A percentile compares a stretch with the other conserved stretches of the same genome.
Conservation (phyloP, 352 stramenopile genomes). For the Phytopythium oedochilum region DNA sequence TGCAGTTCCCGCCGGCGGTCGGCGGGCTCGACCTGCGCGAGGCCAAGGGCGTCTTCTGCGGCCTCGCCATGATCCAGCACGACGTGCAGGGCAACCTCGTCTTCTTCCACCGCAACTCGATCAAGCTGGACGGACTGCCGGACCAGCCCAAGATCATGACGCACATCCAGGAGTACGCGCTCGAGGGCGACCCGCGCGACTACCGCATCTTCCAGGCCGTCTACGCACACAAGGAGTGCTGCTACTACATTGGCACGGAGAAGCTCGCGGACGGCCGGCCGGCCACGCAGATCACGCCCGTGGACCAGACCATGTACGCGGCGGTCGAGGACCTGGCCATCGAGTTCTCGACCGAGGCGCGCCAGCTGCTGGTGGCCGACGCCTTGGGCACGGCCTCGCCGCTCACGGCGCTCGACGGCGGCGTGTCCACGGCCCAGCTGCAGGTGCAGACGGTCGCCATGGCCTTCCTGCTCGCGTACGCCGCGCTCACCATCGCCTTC, state of each 20-base stretch:
- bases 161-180: constrained; percentile 77
- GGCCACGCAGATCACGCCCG: constrained; percentile 63
- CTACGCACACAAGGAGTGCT: constrained; percentile 79
- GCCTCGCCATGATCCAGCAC: constrained; percentile 84
- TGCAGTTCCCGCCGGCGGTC: constrained; percentile 61
- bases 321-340: constrained; percentile 75
- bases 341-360: constrained; percentile 71
- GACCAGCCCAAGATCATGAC: constrained; percentile 75
- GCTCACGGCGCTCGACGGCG: constrained; percentile 21
- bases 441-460: constrained; percentile 63
- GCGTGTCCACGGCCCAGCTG: constrained; percentile 9
- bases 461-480: constrained; percentile 60
- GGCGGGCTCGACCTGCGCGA: constrained; percentile 62
- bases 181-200: constrained; percentile 59
- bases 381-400: constrained; percentile 16
- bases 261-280: constrained; percentile 49
- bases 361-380: constrained; percentile 49
- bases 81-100: constrained; percentile 79
- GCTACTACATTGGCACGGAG: constrained; percentile 83
- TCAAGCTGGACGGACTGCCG: constrained; percentile 71
- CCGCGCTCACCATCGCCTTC: constrained; percentile 60
- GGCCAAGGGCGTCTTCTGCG: constrained; percentile 78
- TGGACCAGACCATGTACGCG: constrained; percentile 72
- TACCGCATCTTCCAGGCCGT: constrained; percentile 84
- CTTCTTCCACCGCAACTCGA: constrained; percentile 85